Base-by-base conservation (phyloP, 192 early-diverging fungal genomes). In the Backusella mclennaniae region DNA sequence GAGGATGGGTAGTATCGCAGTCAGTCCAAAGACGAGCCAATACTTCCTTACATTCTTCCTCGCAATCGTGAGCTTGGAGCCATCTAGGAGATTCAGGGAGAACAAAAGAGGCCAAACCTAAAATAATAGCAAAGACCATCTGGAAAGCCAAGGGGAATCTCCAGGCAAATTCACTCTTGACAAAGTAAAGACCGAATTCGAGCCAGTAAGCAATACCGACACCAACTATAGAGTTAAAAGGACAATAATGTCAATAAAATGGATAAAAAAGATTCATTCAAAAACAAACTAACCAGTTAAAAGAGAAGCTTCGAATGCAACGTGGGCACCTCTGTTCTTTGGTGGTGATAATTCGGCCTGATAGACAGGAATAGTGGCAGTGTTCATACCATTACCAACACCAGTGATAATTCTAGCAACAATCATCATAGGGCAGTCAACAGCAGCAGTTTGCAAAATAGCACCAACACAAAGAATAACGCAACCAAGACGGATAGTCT, bases 81-180 rank as follows among this genome's bases (percentile, higher is more conserved):
- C 92, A 93, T 75, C 92, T 91, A 9, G 92, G 92, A 11, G 92
- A 91, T 73, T 89, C 90, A 23, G 93, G 94, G 82, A 95, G 87
- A 74, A 93, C 87, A 23, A 85, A 66, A 79, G 90, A 90, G 41
- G 87, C 73, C 36, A 85, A 14, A 31, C 91, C 74, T 35, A 96
- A 78, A 21, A 91, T 69, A 19, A 89, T 44, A 21, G 87, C 92
- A 23, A 93, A 93, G 39, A 92, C 82, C n/a, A 88, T 84, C 83
- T 96, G 95, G 52, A 95, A 82, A 19, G 86, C 91, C 9, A 95
- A 81, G 6, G 93, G 91, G 26, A 92, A 78, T 23, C 93, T 85
- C 93, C 93, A 96, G 23, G 87, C 78, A 31, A 82, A 73, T 70
- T 66, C 66, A 35, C 73, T 73, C 80, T 66, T 77, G 23, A 68